Percentiles rank a stretch among this genome's conserved stretches.
Conservation (phyloP, 1,284 basidiomycete species). For the Leccinum solheimii region DNA sequence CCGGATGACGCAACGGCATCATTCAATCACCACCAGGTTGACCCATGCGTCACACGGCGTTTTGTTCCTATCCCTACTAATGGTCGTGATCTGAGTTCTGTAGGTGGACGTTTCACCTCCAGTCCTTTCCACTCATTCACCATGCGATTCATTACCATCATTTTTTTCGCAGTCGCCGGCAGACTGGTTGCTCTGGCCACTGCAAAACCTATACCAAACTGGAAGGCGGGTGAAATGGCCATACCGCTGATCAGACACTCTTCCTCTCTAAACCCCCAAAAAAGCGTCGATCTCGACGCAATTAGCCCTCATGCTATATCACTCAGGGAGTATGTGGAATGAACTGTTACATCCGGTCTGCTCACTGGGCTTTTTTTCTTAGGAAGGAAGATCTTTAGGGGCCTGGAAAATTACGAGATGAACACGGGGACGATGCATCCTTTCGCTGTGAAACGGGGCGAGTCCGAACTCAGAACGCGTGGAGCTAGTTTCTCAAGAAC, state of each 20-base stretch:
- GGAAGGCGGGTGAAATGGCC: not conserved
- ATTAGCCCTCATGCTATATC: not conserved
- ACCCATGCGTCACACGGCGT: no score
- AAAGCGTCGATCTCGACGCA: not conserved
- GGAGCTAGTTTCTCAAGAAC: not conserved
- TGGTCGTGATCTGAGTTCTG: not conserved
- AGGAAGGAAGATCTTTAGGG: not conserved
- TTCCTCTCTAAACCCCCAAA: not conserved
- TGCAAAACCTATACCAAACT: not conserved
- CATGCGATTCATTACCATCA: not conserved
- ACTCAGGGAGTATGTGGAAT: not conserved
- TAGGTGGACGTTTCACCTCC: not conserved
- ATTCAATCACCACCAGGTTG: no score
- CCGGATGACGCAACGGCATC: no score
- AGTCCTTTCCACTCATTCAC: not conserved
- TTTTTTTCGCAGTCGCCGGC: not conserved
- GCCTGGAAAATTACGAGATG: not conserved
- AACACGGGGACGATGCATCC: not conserved
- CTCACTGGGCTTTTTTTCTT: not conserved
- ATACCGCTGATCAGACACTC: not conserved
- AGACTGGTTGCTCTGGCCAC: not conserved
- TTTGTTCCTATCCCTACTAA: no score
- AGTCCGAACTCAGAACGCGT: not conserved
- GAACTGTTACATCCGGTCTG: not conserved
- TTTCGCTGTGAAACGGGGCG: not conserved